phyloP scores from a whole-genome alignment of 306 rosid genomes.

The Rosa persica region DNA sequence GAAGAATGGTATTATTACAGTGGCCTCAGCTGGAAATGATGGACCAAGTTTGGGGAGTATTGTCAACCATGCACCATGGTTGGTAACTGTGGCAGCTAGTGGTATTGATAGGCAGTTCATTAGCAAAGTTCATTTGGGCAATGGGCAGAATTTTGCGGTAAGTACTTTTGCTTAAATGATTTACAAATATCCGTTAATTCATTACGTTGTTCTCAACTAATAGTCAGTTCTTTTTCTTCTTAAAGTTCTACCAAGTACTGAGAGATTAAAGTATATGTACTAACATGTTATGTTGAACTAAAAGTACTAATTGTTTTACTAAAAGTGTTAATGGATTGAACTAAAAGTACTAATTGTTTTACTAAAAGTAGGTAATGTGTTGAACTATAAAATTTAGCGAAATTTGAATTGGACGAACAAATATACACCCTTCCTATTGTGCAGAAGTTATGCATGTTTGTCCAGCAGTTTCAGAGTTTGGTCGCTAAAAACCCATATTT shows the following conservation, averaged over 20 bases:
- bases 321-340: not conserved
- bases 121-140: conserved; percentile 62
- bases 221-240: not conserved
- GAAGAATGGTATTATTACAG: conserved; percentile 75
- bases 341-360: not conserved
- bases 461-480: not conserved
- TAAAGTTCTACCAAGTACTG: not conserved
- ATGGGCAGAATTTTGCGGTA: conserved; percentile 58
- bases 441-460: not conserved
- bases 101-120: conserved; percentile 71
- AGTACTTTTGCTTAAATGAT: conserved; percentile 29
- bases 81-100: conserved; percentile 86
- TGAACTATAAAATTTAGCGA: not conserved
- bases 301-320: not conserved
- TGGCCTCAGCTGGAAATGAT: conserved; percentile 76
- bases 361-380: not conserved
- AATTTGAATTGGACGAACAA: not conserved
- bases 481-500: not conserved
- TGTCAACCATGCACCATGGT: conserved; percentile 77
- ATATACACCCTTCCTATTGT: not conserved
- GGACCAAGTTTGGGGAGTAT: conserved; percentile 62
- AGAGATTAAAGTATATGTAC: not conserved
- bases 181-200: not conserved
- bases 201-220: not conserved
- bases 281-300: not conserved